Evolutionary conservation across 2,329 filamentous ascomycete genomes (phyloP).

Genomic region (Aspergillus sp.): DNA sequence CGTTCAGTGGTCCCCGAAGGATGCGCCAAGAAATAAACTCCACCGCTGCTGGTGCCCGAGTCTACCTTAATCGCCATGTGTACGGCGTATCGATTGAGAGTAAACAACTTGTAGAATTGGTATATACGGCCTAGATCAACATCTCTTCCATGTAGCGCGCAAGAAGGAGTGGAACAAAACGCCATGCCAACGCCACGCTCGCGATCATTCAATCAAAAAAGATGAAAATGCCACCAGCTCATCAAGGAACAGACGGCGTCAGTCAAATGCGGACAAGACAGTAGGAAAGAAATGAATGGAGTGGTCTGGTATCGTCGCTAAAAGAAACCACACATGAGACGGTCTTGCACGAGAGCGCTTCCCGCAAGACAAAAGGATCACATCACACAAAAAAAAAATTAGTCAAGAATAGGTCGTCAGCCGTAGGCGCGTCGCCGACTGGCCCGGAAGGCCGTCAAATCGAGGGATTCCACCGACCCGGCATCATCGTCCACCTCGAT

Average conservation of each 20-base stretch:
- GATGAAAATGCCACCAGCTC: not conserved
- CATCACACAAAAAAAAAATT: too few species aligned
- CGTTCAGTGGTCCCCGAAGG: not conserved
- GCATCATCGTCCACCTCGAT: conserved; percentile 21
- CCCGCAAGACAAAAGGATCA: not conserved
- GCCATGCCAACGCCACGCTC: too few species aligned
- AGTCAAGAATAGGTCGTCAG: not conserved
- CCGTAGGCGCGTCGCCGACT: conserved; percentile 11
- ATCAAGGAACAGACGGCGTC: not conserved
- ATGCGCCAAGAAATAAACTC: not conserved
- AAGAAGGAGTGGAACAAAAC: too few species aligned
- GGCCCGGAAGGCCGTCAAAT: conserved; percentile 18
- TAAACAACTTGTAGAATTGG: too few species aligned
- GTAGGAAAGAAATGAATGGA: not conserved
- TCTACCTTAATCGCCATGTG: too few species aligned
- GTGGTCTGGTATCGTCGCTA: conserved; percentile 9
- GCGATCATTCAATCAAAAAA: not conserved
- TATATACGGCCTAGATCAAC: too few species aligned
- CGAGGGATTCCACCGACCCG: conserved; percentile 17
- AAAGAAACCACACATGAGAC: not conserved
- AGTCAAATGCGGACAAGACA: not conserved
- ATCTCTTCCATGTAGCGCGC: too few species aligned
- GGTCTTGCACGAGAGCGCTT: not conserved
- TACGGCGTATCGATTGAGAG: too few species aligned
- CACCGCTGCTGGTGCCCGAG: too few species aligned